Evolutionary conservation across 2,329 filamentous ascomycete genomes (phyloP).

Genomic region (Fusarium sp.): DNA sequence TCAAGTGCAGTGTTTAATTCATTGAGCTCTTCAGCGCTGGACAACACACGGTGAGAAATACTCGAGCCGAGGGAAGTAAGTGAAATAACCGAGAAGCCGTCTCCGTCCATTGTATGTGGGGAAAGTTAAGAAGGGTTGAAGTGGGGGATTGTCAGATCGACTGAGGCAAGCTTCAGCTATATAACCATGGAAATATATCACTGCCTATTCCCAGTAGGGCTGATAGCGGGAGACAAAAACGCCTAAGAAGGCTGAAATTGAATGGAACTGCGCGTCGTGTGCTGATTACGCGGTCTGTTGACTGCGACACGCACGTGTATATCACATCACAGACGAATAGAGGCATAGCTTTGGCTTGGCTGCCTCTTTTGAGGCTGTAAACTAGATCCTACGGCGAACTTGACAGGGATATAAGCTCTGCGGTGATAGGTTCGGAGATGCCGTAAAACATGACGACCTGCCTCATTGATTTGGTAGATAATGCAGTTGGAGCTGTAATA

Average conservation of each 20-base stretch:
- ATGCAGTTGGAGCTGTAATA: not conserved
- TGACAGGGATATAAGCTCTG: not conserved
- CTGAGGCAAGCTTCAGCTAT: slow-evolving; percentile 6
- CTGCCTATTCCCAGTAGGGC: slow-evolving; percentile 12
- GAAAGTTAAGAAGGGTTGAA: not conserved
- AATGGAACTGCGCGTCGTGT: slow-evolving; percentile 14
- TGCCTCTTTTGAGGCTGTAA: slow-evolving; percentile 24
- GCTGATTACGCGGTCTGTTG: slow-evolving; percentile 20
- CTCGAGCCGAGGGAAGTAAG: slow-evolving; percentile 45
- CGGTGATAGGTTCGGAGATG: slow-evolving; percentile 5
- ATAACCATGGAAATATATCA: not conserved
- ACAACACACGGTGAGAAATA: slow-evolving; percentile 45
- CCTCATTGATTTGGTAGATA: not conserved
- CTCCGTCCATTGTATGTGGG: slow-evolving; percentile 44
- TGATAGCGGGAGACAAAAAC: not conserved
- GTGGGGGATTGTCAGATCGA: not conserved
- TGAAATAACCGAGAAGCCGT: slow-evolving; percentile 49
- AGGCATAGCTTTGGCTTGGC: slow-evolving; percentile 20
- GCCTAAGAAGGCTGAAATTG: slow-evolving; percentile 12
- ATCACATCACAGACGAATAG: slow-evolving; percentile 9
- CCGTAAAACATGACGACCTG: not conserved
- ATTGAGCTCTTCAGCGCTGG: slow-evolving; percentile 45
- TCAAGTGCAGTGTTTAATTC: slow-evolving; percentile 36
- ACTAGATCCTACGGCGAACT: not conserved
- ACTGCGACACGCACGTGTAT: slow-evolving; percentile 3